phyloP scores from a whole-genome alignment of 2,329 filamentous ascomycete species.

The Colletotrichum chrysophilum region DNA sequence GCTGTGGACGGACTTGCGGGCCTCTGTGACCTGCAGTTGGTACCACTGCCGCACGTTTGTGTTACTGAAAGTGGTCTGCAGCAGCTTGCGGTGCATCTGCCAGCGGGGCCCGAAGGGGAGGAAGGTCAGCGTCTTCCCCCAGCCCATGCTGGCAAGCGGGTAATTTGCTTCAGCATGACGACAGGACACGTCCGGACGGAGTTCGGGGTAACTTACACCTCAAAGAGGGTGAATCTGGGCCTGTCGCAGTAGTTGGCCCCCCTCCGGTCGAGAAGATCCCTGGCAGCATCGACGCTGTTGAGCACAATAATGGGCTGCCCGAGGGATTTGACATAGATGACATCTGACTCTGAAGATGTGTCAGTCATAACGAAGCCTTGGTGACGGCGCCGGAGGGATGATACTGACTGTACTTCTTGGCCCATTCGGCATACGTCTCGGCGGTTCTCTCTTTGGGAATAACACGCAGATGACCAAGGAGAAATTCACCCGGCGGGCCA shows the following conservation, averaged over 20 bases:
- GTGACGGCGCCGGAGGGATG: neutral
- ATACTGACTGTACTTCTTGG: constrained; percentile 58
- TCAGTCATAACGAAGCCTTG: neutral
- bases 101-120: constrained; percentile 46
- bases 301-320: constrained; percentile 44
- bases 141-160: constrained; percentile 40
- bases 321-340: constrained; percentile 34
- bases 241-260: constrained; percentile 50
- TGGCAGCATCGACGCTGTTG: constrained; percentile 46
- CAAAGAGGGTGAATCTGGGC: constrained; percentile 48
- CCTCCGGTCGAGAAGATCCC: constrained; percentile 49
- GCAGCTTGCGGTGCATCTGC: constrained; percentile 46
- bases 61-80: constrained; percentile 48
- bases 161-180: neutral
- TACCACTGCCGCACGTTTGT: constrained; percentile 37
- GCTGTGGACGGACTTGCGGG: constrained; percentile 30
- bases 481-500: constrained; percentile 27
- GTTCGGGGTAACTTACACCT: constrained; percentile 27
- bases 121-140: constrained; percentile 51
- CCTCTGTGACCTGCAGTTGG: constrained; percentile 35
- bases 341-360: constrained; percentile 26
- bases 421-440: constrained; percentile 21
- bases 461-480: constrained; percentile 43
- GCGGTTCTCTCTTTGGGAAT: constrained; percentile 28
- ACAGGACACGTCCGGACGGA: neutral